phyloP scores from a whole-genome alignment of 1,284 basidiomycete genomes.

The Puccinia brachypodii region DNA sequence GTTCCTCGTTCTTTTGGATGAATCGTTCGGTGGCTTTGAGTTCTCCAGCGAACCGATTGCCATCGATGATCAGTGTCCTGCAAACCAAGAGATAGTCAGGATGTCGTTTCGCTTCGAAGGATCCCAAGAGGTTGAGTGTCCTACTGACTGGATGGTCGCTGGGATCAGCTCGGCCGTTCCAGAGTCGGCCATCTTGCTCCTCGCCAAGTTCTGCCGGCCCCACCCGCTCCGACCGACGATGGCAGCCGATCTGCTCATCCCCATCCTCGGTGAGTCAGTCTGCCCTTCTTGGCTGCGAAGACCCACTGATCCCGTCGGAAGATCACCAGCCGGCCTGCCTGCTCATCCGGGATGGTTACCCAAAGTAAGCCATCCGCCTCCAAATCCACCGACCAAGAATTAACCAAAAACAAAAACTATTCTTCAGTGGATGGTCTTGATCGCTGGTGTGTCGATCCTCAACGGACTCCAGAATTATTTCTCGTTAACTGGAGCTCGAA shows the following conservation, averaged over 20 bases:
- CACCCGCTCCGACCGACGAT: no score
- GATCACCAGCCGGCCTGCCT: slow-evolving; percentile 32
- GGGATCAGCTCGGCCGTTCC: no score
- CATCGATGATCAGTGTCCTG: slow-evolving; percentile 16
- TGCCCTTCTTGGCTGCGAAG: not conserved
- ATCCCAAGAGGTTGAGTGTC: not conserved
- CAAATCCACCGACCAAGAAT: slow-evolving; percentile 10
- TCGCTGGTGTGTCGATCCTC: slow-evolving; percentile 67
- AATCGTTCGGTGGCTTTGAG: slow-evolving; percentile 5
- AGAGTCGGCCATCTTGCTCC: no score
- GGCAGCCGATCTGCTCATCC: not conserved
- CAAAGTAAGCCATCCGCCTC: slow-evolving; percentile 4
- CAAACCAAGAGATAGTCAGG: not conserved
- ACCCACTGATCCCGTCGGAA: not conserved
- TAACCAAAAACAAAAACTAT: not conserved
- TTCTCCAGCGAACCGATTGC: not conserved
- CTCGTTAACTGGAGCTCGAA: slow-evolving; percentile 73
- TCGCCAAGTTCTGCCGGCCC: no score
- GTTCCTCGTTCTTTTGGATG: not conserved
- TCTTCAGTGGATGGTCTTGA: not conserved
- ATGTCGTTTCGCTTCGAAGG: not conserved
- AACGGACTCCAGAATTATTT: slow-evolving; percentile 80
- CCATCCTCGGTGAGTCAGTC: not conserved
- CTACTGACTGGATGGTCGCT: not conserved
- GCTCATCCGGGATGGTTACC: slow-evolving; percentile 28